phyloP scores from a whole-genome alignment of 495 filamentous ascomycete genomes.

The Platismatia glauca region DNA sequence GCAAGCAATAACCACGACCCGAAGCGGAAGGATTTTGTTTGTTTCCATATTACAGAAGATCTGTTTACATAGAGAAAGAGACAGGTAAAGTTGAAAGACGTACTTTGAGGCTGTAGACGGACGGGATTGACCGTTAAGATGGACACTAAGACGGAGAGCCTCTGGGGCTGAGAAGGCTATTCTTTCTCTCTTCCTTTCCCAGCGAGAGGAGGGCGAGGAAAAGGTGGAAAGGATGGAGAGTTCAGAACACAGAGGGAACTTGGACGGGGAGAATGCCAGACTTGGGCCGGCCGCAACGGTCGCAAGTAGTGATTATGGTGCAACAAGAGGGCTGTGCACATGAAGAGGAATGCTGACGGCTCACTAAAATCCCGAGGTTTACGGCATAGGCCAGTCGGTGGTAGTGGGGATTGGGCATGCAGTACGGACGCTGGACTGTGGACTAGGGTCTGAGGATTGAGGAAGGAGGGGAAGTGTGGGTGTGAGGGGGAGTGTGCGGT shows the following conservation, averaged over 20 bases:
- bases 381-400: constrained; percentile 1
- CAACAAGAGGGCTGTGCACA: constrained; percentile 3
- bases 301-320: constrained; percentile 5
- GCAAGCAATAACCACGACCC: background rate
- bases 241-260: background rate
- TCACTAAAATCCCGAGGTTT: constrained; percentile 4
- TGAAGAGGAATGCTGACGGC: constrained; percentile 7
- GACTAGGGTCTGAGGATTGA: background rate
- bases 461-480: background rate
- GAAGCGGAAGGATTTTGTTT: background rate
- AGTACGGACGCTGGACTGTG: background rate
- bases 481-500: background rate
- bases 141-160: constrained; percentile 6
- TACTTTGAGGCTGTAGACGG: constrained; percentile 4
- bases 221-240: background rate
- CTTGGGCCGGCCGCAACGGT: background rate
- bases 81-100: background rate
- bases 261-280: background rate
- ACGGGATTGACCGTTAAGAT: constrained; percentile 5
- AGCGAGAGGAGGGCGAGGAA: background rate
- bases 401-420: background rate
- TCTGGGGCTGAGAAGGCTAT: constrained; percentile 7
- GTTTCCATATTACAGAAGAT: background rate
- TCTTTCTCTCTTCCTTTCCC: background rate
- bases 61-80: background rate